phyloP scores from a whole-genome alignment of 768 basidiomycete genomes.

The Kwoniella europaea region DNA sequence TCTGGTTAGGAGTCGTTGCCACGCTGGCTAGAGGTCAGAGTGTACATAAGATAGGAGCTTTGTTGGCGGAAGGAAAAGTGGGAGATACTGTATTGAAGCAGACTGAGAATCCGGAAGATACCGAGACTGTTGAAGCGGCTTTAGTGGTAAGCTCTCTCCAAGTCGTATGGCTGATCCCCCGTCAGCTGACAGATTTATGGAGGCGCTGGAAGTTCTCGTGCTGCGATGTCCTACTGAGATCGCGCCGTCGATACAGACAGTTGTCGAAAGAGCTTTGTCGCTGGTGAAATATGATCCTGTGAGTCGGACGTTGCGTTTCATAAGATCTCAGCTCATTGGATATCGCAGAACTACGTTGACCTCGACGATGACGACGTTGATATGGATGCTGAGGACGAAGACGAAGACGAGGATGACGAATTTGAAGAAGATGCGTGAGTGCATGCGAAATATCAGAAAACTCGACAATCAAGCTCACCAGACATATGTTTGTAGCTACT shows the following conservation, averaged over 20 bases:
- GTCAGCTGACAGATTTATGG: neutral
- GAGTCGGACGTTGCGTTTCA: slow-evolving; percentile 44
- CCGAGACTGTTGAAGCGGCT: slow-evolving; percentile 48
- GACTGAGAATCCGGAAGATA: slow-evolving; percentile 43
- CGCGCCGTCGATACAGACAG: slow-evolving; percentile 70
- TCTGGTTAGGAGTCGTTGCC: slow-evolving; percentile 66
- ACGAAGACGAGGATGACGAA: slow-evolving; percentile 78
- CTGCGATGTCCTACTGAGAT: slow-evolving; percentile 83
- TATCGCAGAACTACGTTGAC: slow-evolving; percentile 70
- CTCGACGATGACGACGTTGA: slow-evolving; percentile 65
- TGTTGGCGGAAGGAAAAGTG: slow-evolving; percentile 32
- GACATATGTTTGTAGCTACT: slow-evolving; percentile 67
- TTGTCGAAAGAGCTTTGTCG: slow-evolving; percentile 73
- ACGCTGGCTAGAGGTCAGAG: slow-evolving; percentile 73
- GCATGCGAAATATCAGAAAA: neutral
- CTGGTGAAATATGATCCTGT: slow-evolving; percentile 95
- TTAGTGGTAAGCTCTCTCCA: slow-evolving; percentile 35
- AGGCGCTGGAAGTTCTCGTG: slow-evolving; percentile 85
- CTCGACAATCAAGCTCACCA: neutral
- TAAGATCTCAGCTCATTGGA: slow-evolving; percentile 7
- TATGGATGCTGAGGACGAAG: slow-evolving; percentile 65
- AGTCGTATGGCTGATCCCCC: neutral
- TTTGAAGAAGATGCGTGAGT: slow-evolving; percentile 77
- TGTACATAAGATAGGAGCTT: slow-evolving; percentile 39
- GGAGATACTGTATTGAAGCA: slow-evolving; percentile 36